Conservation (phyloP, 1,284 basidiomycete species). For the Ustilago vetiveriae region DNA sequence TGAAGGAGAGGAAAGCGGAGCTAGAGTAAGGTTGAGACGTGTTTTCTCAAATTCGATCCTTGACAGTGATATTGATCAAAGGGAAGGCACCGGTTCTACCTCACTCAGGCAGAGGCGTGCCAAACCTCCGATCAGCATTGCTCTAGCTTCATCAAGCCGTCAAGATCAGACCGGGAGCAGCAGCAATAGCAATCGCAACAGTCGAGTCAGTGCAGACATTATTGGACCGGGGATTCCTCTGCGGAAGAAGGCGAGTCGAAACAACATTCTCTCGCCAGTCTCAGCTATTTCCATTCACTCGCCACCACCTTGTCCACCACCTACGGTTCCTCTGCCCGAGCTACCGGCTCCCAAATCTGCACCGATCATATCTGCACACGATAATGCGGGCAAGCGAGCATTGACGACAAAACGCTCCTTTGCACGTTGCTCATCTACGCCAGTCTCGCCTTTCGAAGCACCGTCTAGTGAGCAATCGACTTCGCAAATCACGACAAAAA, state of each 20-base stretch:
- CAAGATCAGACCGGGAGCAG: not conserved
- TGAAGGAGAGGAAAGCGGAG: not conserved
- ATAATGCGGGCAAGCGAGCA: not conserved
- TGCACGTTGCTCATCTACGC: conserved; percentile 8
- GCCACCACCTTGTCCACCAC: conserved; percentile 30
- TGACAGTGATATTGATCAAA: not conserved
- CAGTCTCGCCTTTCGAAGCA: conserved; percentile 10
- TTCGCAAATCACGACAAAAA: too few species aligned
- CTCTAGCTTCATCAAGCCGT: not conserved
- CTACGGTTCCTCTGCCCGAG: conserved; percentile 17
- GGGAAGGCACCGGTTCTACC: not conserved
- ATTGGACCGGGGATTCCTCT: not conserved
- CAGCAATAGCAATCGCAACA: not conserved
- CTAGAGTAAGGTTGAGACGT: conserved; percentile 7
- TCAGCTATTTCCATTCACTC: conserved; percentile 3
- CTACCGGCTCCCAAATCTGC: conserved; percentile 13
- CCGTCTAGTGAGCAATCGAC: too few species aligned
- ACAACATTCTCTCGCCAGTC: conserved; percentile 2
- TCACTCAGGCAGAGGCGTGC: conserved; percentile 30
- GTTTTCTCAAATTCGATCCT: conserved; percentile 16
- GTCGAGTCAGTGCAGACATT: not conserved
- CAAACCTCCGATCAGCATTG: conserved; percentile 29
- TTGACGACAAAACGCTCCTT: conserved; percentile 8
- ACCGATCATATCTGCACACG: not conserved
- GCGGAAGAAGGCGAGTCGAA: conserved; percentile 1